phyloP scores from a whole-genome alignment of 2,329 filamentous ascomycete genomes.

The Reticulascus tulasneorum region DNA sequence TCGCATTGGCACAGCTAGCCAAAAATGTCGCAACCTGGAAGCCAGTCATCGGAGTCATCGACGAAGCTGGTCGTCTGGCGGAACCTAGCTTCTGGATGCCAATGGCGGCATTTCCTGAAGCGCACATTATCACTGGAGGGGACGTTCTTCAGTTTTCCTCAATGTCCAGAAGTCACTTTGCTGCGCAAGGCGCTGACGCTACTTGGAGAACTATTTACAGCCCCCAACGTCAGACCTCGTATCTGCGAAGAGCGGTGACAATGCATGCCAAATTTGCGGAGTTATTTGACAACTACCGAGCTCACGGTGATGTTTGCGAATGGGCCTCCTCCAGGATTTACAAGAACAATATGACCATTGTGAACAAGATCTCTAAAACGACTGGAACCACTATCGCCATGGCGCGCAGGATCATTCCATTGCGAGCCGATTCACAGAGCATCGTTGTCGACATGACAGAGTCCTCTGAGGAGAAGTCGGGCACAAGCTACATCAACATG shows the following conservation, averaged over 20 bases:
- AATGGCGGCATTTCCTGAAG: background rate
- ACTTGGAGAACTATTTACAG: slow-evolving; percentile 3
- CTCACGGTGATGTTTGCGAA: slow-evolving; percentile 1
- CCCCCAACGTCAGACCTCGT: slow-evolving; percentile 1
- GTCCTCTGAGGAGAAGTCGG: background rate
- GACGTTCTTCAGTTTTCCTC: slow-evolving; percentile 6
- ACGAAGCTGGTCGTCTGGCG: slow-evolving; percentile 5
- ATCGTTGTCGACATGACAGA: background rate
- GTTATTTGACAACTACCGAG: slow-evolving; percentile 5
- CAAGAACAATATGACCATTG: slow-evolving; percentile 2
- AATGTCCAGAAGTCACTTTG: background rate
- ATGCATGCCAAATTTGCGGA: background rate
- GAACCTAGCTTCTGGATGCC: slow-evolving; percentile 8
- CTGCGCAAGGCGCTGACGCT: background rate
- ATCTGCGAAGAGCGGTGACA: slow-evolving; percentile 3
- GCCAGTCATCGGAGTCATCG: slow-evolving; percentile 1
- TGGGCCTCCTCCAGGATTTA: slow-evolving; percentile 4
- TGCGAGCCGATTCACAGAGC: background rate
- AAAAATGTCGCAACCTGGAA: background rate
- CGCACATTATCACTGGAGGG: slow-evolving; percentile 1
- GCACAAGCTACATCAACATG: background rate
- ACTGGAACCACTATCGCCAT: background rate
- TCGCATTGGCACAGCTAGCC: slow-evolving; percentile 3
- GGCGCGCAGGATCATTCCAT: background rate
- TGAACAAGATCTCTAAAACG: background rate